Evolutionary conservation across 768 basidiomycete species (phyloP).

Genomic region (Boletus pseudopeckii): DNA sequence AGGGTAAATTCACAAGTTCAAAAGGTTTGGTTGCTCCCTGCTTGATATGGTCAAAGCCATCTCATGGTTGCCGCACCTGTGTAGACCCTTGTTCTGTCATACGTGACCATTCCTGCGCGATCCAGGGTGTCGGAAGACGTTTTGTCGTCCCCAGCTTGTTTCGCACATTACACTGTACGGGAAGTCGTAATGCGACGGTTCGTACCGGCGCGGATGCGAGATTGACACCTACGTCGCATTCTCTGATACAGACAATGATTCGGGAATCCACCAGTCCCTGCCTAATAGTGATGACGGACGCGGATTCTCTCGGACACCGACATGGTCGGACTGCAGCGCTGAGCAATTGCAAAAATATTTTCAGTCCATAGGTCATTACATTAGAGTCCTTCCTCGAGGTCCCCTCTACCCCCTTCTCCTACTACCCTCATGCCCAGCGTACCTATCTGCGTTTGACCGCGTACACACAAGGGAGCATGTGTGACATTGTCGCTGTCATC

Average conservation of each 20-base stretch:
- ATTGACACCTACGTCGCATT: conserved; percentile 37
- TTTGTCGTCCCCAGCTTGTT: conserved; percentile 67
- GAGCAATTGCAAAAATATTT: conserved; percentile 1
- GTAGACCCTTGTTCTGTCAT: conserved; percentile 86
- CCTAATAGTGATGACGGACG: not conserved
- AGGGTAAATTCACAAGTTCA: conserved; percentile 96
- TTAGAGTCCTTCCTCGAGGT: not conserved
- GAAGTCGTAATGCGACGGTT: conserved; percentile 86
- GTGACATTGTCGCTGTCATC: not conserved
- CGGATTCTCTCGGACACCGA: not conserved
- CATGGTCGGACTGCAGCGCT: not conserved
- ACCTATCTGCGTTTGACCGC: conserved; percentile 4
- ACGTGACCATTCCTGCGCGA: conserved; percentile 87
- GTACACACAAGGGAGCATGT: not conserved
- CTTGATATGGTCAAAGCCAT: not conserved
- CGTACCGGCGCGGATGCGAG: conserved; percentile 90
- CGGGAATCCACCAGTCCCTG: not conserved
- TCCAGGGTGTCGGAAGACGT: conserved; percentile 49
- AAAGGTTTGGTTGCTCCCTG: conserved; percentile 64
- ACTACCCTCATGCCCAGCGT: not conserved
- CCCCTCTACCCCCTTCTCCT: not conserved
- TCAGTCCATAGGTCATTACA: conserved; percentile 18
- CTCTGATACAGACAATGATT: not conserved
- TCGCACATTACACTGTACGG: conserved; percentile 73
- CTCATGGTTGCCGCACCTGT: conserved; percentile 1